Conservation (phyloP, 139 green algal genomes). For the Chlamydomonas asymmetrica region DNA sequence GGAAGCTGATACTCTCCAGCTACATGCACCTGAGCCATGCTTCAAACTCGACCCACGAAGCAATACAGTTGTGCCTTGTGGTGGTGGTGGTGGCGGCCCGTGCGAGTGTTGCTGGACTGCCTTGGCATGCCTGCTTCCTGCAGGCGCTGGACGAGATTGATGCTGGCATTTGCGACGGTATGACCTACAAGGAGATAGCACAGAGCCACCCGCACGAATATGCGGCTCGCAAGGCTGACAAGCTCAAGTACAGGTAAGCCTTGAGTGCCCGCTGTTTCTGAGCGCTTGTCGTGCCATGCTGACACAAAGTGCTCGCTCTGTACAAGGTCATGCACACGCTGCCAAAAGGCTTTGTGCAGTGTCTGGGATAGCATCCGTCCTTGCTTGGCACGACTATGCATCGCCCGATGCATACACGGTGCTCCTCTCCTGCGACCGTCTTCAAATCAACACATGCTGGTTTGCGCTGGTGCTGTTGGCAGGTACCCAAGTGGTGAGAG, state of each 20-base stretch:
- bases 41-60: no score
- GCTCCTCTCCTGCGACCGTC: no score
- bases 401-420: no score
- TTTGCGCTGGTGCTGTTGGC: not conserved
- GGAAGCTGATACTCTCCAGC: no score
- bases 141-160: slow-evolving; percentile 86
- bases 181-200: slow-evolving; percentile 85
- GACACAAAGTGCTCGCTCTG: not conserved
- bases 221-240: slow-evolving; percentile 76
- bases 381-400: not conserved
- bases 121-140: not conserved
- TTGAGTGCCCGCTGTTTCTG: not conserved
- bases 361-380: not conserved
- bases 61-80: no score
- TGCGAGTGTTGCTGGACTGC: no score
- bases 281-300: not conserved
- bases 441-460: no score
- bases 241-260: slow-evolving; percentile 84
- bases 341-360: no score
- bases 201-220: slow-evolving; percentile 77
- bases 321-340: no score
- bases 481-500: slow-evolving; percentile 88
- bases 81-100: no score
- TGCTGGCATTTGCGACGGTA: slow-evolving; percentile 82
- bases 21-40: no score